A percentile compares a stretch with the other conserved stretches of the same genome.
These are phyloP conservation scores for Stachybotrys chartarum DNA, from an alignment of 2,329 filamentous ascomycete genomes.

Conservation along the genomic window DNA sequence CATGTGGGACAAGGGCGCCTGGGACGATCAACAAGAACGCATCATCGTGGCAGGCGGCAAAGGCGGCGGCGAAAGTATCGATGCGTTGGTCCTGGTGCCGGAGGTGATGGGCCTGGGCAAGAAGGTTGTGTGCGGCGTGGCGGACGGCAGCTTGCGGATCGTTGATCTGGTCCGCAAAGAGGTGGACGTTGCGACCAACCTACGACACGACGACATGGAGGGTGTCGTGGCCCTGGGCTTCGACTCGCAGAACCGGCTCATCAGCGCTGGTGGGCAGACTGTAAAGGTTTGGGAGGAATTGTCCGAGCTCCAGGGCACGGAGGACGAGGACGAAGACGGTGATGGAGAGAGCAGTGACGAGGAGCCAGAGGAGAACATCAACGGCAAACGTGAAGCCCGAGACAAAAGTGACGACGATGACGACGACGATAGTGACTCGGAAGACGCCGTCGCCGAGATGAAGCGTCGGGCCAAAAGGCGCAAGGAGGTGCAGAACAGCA, in stretches of 20 bases:
- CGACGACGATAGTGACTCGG: constrained; percentile 31
- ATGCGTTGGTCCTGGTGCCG: constrained; percentile 68
- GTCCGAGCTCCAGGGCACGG: constrained; percentile 39
- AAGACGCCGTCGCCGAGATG: constrained; percentile 25
- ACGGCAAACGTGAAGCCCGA: neutral
- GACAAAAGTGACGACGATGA: constrained; percentile 39
- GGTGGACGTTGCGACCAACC: constrained; percentile 54
- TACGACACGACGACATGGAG: constrained; percentile 77
- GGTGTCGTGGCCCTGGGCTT: constrained; percentile 77
- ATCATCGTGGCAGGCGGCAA: constrained; percentile 64
- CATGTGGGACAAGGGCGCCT: constrained; percentile 87
- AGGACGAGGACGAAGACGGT: constrained; percentile 39
- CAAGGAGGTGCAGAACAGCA: constrained; percentile 32
- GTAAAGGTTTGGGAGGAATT: constrained; percentile 93
- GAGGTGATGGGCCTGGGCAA: constrained; percentile 63
- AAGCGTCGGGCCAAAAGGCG: constrained; percentile 38
- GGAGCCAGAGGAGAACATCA: constrained; percentile 15
- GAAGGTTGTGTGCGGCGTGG: constrained; percentile 71
- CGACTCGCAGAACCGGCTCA: constrained; percentile 77
- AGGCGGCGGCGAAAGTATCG: constrained; percentile 68
- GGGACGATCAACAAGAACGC: constrained; percentile 91
- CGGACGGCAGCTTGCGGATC: constrained; percentile 72
- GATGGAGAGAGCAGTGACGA: constrained; percentile 37
- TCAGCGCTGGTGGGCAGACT: constrained; percentile 77
- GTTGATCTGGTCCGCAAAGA: constrained; percentile 70